Base-by-base conservation (phyloP, 1,139 yeast species). In the Pichia sp. region DNA sequence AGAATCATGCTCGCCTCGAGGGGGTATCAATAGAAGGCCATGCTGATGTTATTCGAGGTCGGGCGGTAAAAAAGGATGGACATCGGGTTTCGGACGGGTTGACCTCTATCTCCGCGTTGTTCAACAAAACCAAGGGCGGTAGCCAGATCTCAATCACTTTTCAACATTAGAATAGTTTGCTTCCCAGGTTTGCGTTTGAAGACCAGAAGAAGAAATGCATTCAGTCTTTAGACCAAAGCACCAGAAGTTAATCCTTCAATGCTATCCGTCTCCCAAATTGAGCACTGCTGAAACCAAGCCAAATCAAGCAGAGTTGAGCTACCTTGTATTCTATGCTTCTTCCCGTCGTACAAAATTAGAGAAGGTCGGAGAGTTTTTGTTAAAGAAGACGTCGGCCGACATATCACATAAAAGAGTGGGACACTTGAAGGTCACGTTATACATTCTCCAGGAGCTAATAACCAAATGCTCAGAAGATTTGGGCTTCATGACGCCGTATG, bases 241-340 rank as follows among this genome's bases (percentile, higher is more conserved):
- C 69, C 97, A 90, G 70, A 85, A 87, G 67, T 77, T 92, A 65
- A 88, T 93, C 46, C 79, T 87, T 54, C 96, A 88, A 69, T 93
- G 99, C 74, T 93, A 92, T 69, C 99, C 95, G 1, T 97, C 98
- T 1, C 79, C 89, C 59, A 85, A 84, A 7, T 57, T 65, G 13
- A 58, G 64, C 3, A 54, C 57, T n/a, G 78, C 80, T 6, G 97
- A 90, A 64, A 90, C 90, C 72, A 85, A 87, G 63, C 96, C 99
- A 10, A 92, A 92, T 69, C 83, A 95, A 1, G 89, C 96, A 15
- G 98, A 93, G 69, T 76, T 95, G 52, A 87, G 96, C 57, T 90
- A 90, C 68, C 76, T 93, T 62, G 73, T 92, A 45, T 93, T 88
- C 74, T 92, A 92, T 69, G 97, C 96, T n/a, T 85, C 95, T 45